Evolutionary conservation across 139 green algal species (phyloP).

Genomic region (Chlorella sp.): DNA sequence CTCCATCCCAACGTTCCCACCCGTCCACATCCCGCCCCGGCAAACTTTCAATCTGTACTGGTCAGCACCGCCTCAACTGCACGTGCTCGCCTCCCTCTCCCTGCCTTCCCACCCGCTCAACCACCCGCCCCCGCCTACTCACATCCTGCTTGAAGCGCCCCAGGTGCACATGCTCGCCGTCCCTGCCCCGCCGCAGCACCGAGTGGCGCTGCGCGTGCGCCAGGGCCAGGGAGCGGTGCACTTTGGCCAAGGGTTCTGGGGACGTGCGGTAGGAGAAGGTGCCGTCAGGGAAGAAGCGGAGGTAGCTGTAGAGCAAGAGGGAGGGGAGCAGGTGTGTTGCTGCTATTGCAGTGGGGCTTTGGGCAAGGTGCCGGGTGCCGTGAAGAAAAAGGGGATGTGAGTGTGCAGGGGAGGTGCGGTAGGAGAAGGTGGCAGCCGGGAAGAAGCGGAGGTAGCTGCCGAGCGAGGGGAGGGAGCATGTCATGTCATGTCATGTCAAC

Average conservation of each 20-base stretch:
- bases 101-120: not conserved
- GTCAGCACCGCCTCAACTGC: too few species aligned
- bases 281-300: slow-evolving; percentile 79
- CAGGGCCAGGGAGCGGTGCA: slow-evolving; percentile 58
- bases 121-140: too few species aligned
- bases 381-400: too few species aligned
- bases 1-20: too few species aligned
- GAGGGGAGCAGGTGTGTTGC: not conserved
- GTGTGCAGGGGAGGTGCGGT: too few species aligned
- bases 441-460: too few species aligned
- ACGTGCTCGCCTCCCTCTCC: too few species aligned
- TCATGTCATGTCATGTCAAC: too few species aligned
- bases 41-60: too few species aligned
- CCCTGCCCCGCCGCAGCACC: not conserved
- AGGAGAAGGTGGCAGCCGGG: too few species aligned
- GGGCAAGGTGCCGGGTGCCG: not conserved
- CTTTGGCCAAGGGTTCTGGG: slow-evolving; percentile 60
- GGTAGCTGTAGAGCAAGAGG: slow-evolving; percentile 42
- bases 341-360: not conserved
- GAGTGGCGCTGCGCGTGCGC: not conserved
- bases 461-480: too few species aligned
- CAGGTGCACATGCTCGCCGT: slow-evolving; percentile 14
- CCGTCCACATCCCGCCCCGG: too few species aligned
- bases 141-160: slow-evolving; percentile 37
- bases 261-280: slow-evolving; percentile 83